These are phyloP conservation scores for Trichophyton mentagrophytes DNA, from an alignment of 2,329 filamentous ascomycete genomes.

Conservation along the genomic window DNA sequence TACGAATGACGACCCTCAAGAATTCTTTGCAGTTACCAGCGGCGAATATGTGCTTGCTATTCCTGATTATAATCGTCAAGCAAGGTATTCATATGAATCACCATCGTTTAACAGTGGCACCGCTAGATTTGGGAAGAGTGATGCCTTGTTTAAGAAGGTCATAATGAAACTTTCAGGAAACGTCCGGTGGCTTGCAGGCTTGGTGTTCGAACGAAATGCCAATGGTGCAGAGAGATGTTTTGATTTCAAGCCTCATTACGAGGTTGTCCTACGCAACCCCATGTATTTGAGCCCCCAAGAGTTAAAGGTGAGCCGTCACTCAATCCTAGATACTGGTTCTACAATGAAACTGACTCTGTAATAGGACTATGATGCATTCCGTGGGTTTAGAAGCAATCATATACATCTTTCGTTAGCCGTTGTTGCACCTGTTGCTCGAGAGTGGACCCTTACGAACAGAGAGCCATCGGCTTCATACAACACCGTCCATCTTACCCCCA, in stretches of 20 bases:
- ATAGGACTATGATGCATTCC: conserved; percentile 73
- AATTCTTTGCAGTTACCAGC: conserved; percentile 91
- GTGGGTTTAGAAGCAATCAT: conserved; percentile 89
- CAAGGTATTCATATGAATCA: conserved; percentile 47
- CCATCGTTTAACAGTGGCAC: conserved; percentile 43
- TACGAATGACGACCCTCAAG: conserved; percentile 71
- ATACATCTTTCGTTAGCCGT: conserved; percentile 93
- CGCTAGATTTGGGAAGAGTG: conserved; percentile 35
- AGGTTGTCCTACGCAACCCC: conserved; percentile 74
- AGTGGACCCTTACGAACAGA: conserved; percentile 67
- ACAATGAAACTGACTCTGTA: conserved; percentile 1
- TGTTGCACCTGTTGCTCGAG: conserved; percentile 69
- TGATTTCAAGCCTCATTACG: conserved; percentile 82
- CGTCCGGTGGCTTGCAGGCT: conserved; percentile 79
- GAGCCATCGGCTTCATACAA: conserved; percentile 86
- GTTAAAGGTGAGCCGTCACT: conserved; percentile 31
- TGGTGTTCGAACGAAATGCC: conserved; percentile 82
- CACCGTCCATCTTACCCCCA: conserved; percentile 81
- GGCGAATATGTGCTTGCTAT: conserved; percentile 90
- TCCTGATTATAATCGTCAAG: conserved; percentile 83
- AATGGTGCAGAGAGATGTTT: conserved; percentile 63
- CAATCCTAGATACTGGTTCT: not conserved
- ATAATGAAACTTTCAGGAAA: conserved; percentile 97
- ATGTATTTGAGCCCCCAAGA: conserved; percentile 50
- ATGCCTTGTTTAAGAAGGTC: conserved; percentile 91